Base-by-base conservation (phyloP, 1,284 basidiomycete species). In the Mycosarcoma maydis region DNA sequence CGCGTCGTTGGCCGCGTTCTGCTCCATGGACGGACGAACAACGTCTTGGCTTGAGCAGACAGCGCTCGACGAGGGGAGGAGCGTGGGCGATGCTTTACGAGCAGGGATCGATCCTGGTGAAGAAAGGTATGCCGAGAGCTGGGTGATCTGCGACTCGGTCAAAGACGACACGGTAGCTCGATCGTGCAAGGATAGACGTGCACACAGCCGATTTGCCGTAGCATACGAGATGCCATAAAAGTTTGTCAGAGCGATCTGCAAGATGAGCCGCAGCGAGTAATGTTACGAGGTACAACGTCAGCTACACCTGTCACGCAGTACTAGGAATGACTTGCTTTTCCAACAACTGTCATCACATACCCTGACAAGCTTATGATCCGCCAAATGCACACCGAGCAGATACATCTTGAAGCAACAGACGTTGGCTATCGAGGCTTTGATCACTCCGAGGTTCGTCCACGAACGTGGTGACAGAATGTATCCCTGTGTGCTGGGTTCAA, bases 91-190 rank as follows among this genome's bases (percentile, higher is more conserved):
- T 11, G 89, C 70, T 86, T 86, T 49, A 84, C 87, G 37, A 86
- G 87, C 26, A 87, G 85, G 20, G 87, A 86, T 11, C 86, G 84
- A 14, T 23, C 86, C 84, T 0, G 92, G 92, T 0, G 92, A 91
- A 1, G 92, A 92, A 13, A 95, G 88, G 83, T 93, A 92, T 11
- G 93, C 91, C 10, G 92, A 89, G 16, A 95, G 86, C 32, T 88
- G 86, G 14, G 91, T 94, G 54, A 92, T 85, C 85, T 95, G 92
- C 24, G 86, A 84, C 23, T 91, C 88, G 11, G 90, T 88, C 23
- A 95, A 85, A 76, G 91, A 87, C 46, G 86, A 86, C 60, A 95
- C 87, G 81, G 87, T 88, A 82, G 90, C 89, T 52, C 86, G 86
- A 84, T 83, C 80, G 83, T 95, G 92, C 58, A 95, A 89, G 77